A percentile compares a stretch with the other conserved stretches of the same genome.
phyloP scores from a whole-genome alignment of 805 yeast species.

The Brettanomyces nanus region DNA sequence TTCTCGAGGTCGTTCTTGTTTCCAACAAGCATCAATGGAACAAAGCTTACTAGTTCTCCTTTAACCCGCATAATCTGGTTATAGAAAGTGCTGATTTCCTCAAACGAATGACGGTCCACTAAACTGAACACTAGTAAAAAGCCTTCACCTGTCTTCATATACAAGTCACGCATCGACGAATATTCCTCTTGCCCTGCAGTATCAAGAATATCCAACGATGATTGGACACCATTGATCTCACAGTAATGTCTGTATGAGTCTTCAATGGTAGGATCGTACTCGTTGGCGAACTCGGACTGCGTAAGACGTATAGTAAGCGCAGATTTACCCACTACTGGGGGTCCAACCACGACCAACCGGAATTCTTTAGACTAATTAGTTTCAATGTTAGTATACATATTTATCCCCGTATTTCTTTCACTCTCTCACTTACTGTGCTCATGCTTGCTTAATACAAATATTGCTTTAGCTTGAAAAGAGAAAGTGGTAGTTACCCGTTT shows the following conservation, averaged over 20 bases:
- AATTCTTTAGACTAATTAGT: constrained; percentile 62
- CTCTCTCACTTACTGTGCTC: background rate
- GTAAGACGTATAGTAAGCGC: constrained; percentile 93
- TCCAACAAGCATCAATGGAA: constrained; percentile 74
- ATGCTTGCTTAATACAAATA: background rate
- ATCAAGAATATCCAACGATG: constrained; percentile 81
- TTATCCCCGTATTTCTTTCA: too few relatives aligned
- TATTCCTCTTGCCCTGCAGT: constrained; percentile 99
- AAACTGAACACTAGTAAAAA: constrained; percentile 83
- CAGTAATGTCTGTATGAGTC: constrained; percentile 86
- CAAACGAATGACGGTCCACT: constrained; percentile 77
- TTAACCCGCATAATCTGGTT: constrained; percentile 36
- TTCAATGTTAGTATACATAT: too few relatives aligned
- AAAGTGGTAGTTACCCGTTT: too few relatives aligned
- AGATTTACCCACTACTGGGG: constrained; percentile 98
- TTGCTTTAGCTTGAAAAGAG: background rate
- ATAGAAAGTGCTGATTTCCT: constrained; percentile 70
- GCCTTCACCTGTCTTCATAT: constrained; percentile 95
- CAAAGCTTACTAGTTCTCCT: constrained; percentile 44
- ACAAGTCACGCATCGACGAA: constrained; percentile 87
- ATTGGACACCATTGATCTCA: constrained; percentile 69
- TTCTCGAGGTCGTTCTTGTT: constrained; percentile 62
- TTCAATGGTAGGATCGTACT: constrained; percentile 97
- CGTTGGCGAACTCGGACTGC: constrained; percentile 93
- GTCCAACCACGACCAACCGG: constrained; percentile 94